These are phyloP conservation scores for Apostasia ramifera DNA, from an alignment of 106 monocot species.

Conservation along the genomic window DNA sequence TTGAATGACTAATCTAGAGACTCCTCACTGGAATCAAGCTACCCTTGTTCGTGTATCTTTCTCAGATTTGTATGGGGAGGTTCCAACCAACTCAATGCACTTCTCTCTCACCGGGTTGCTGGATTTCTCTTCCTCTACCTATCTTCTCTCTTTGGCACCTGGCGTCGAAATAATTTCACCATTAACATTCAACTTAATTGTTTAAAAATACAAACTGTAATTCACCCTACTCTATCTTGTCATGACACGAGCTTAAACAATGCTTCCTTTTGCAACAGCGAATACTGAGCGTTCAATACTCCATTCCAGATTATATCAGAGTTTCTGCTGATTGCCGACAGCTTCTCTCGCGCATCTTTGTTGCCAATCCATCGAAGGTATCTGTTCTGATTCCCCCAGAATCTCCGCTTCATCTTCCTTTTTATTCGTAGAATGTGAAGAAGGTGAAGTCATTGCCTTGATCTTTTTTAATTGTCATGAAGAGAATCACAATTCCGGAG, in stretches of 20 bases:
- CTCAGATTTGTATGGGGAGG: no score
- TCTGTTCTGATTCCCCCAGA: background rate
- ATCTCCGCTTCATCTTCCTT: background rate
- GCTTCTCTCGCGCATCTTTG: slow-evolving; percentile 82
- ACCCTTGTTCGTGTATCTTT: no score
- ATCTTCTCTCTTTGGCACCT: no score
- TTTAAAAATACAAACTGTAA: background rate
- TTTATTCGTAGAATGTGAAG: background rate
- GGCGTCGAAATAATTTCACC: background rate
- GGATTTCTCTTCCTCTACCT: no score
- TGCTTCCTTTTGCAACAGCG: slow-evolving; percentile 29
- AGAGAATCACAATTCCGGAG: slow-evolving; percentile 85
- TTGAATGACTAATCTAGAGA: no score
- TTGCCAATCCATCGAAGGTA: slow-evolving; percentile 72
- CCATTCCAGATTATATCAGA: slow-evolving; percentile 73
- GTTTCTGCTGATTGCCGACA: slow-evolving; percentile 64
- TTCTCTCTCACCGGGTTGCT: no score
- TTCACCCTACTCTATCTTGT: background rate
- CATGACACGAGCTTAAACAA: background rate
- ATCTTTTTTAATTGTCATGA: slow-evolving; percentile 3
- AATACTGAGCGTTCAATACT: slow-evolving; percentile 72
- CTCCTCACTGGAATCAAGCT: no score
- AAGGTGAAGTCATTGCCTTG: background rate
- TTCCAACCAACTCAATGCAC: no score
- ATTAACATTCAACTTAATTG: background rate